Percentiles rank a stretch among this genome's conserved stretches.
phyloP scores from a whole-genome alignment of 305 asterid genomes.

The Fraxinus xanthoxyloides region DNA sequence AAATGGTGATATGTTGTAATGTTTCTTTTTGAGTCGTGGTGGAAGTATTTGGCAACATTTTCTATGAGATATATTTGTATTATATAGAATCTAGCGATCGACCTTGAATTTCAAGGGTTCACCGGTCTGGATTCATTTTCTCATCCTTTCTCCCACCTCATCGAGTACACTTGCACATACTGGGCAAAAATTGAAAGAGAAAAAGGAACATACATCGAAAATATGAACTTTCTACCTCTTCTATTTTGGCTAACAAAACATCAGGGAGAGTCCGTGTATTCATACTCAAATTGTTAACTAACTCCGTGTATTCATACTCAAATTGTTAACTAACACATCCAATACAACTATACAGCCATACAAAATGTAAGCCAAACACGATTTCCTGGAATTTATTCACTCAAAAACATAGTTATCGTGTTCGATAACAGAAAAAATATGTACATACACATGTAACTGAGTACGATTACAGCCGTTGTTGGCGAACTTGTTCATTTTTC shows the following conservation, averaged over 20 bases:
- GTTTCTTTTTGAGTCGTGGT: background rate
- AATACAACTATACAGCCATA: background rate
- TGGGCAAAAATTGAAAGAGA: too few relatives aligned
- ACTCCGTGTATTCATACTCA: background rate
- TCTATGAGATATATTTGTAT: background rate
- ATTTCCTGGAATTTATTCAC: background rate
- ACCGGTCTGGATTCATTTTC: too few relatives aligned
- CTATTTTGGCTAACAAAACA: background rate
- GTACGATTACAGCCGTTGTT: background rate
- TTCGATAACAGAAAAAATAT: background rate
- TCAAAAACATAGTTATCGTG: background rate
- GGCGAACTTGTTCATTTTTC: slow-evolving; percentile 32
- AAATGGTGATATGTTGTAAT: slow-evolving; percentile 4
- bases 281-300: background rate
- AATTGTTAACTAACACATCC: background rate
- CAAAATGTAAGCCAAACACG: background rate
- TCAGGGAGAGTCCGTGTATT: background rate
- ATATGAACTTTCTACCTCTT: background rate
- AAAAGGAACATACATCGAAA: background rate
- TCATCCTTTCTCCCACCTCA: too few relatives aligned
- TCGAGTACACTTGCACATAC: too few relatives aligned
- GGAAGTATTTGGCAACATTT: slow-evolving; percentile 2
- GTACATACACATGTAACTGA: slow-evolving; percentile 14
- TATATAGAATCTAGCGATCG: background rate
- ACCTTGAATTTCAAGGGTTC: too few relatives aligned